phyloP scores from a whole-genome alignment of 2,329 filamentous ascomycete genomes.

The Pseudogymnoascus sp. region DNA sequence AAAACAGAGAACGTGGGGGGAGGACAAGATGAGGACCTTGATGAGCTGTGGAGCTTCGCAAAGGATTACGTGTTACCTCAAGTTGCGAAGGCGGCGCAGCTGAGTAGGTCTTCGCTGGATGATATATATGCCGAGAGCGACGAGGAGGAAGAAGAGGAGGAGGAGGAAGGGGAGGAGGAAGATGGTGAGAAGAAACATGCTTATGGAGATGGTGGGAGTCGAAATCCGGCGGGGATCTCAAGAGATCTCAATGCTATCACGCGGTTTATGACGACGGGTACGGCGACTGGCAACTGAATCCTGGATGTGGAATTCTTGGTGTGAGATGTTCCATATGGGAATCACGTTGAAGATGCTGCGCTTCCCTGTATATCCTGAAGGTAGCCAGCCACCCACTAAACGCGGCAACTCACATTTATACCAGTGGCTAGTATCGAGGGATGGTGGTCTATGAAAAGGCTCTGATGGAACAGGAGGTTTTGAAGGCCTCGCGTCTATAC shows the following conservation, averaged over 20 bases:
- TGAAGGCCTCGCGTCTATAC: neutral
- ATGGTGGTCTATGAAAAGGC: neutral
- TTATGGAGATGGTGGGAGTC: conserved; percentile 25
- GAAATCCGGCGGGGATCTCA: neutral
- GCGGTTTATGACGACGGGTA: conserved; percentile 6
- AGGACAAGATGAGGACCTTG: conserved; percentile 35
- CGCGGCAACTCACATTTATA: neutral
- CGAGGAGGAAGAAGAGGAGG: conserved; percentile 15
- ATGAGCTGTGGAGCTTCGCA: conserved; percentile 47
- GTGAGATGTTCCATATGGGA: neutral
- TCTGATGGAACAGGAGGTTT: neutral
- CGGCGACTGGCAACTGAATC: neutral
- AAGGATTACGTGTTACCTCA: conserved; percentile 36
- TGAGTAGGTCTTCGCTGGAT: conserved; percentile 35
- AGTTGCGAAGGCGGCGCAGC: conserved; percentile 29
- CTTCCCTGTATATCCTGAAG: neutral
- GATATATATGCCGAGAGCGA: conserved; percentile 25
- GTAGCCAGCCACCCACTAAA: neutral
- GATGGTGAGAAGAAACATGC: conserved; percentile 35
- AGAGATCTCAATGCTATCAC: neutral
- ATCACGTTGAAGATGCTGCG: neutral
- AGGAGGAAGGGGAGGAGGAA: conserved; percentile 20
- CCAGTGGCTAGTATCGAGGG: neutral
- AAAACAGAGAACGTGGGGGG: conserved; percentile 20
- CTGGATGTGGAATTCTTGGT: neutral